These are phyloP conservation scores for Pythium apleroticum DNA, from an alignment of 352 stramenopile species.

Conservation along the genomic window DNA sequence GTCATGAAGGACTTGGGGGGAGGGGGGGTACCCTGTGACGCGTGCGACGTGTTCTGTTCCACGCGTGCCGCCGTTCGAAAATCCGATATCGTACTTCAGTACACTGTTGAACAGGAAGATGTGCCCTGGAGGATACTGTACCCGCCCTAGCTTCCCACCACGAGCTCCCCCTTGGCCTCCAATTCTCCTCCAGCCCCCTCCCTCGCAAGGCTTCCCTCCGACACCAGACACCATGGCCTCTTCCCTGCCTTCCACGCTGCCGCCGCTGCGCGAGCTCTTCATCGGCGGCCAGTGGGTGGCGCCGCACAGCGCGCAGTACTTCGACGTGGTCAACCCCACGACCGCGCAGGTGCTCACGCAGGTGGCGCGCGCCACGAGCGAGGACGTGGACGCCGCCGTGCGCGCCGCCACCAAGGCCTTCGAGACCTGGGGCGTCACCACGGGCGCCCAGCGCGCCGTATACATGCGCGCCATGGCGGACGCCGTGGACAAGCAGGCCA, in stretches of 20 bases:
- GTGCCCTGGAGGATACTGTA: neutral
- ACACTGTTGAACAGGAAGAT: neutral
- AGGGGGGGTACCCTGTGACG: no score
- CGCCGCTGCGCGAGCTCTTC: slow-evolving; percentile 54
- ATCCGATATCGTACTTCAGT: neutral
- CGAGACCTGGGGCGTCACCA: slow-evolving; percentile 44
- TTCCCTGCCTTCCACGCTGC: slow-evolving; percentile 25
- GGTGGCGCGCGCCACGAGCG: slow-evolving; percentile 40
- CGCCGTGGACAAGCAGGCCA: slow-evolving; percentile 35
- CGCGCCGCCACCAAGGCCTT: slow-evolving; percentile 47
- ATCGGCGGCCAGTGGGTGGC: slow-evolving; percentile 62
- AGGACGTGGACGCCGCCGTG: slow-evolving; percentile 56
- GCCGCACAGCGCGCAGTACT: slow-evolving; percentile 38
- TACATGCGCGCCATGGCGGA: slow-evolving; percentile 54
- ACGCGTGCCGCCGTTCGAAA: no score
- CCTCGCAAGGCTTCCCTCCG: neutral
- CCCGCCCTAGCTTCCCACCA: neutral
- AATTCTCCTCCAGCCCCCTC: neutral
- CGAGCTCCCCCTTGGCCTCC: neutral
- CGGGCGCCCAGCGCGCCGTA: slow-evolving; percentile 43
- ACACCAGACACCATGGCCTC: neutral
- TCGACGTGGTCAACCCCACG: slow-evolving; percentile 59
- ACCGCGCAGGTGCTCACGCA: slow-evolving; percentile 55
- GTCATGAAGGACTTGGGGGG: no score
- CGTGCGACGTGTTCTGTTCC: no score